Percentiles rank a stretch among this genome's conserved stretches.
phyloP scores from a whole-genome alignment of 1,284 basidiomycete genomes.

The Schizophyllum commune region DNA sequence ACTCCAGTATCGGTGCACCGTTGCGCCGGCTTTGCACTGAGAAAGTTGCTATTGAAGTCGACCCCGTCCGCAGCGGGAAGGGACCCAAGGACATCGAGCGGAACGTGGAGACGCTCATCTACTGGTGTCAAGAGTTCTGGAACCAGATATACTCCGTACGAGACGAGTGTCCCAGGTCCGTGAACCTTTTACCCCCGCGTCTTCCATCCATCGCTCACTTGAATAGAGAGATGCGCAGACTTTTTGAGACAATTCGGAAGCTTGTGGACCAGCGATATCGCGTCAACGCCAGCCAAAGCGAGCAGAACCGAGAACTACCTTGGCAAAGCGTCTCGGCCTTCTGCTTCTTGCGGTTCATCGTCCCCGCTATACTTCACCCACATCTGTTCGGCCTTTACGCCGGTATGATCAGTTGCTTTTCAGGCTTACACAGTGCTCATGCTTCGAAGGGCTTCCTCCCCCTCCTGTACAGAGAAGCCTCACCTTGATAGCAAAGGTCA shows the following conservation, averaged over 20 bases:
- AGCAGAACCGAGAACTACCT: constrained; percentile 48
- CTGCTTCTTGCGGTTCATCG: constrained; percentile 78
- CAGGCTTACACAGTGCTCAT: constrained; percentile 3
- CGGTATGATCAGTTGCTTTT: constrained; percentile 33
- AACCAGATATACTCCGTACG: constrained; percentile 67
- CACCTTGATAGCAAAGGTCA: constrained; percentile 70
- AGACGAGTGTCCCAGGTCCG: constrained; percentile 68
- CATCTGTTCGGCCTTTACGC: constrained; percentile 69
- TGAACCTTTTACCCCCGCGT: constrained; percentile 10
- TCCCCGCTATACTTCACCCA: constrained; percentile 72
- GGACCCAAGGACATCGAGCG: constrained; percentile 53
- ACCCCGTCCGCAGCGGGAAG: constrained; percentile 57
- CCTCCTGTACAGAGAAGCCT: constrained; percentile 62
- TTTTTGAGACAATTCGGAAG: constrained; percentile 66
- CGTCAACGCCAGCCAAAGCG: constrained; percentile 26
- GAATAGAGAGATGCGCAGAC: constrained; percentile 61
- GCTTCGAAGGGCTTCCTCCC: constrained; percentile 49
- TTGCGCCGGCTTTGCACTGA: constrained; percentile 64
- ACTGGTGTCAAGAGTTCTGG: constrained; percentile 77
- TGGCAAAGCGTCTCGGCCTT: constrained; percentile 82
- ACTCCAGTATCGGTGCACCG: constrained; percentile 63
- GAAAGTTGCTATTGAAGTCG: constrained; percentile 70
- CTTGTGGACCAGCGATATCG: constrained; percentile 62
- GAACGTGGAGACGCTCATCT: constrained; percentile 61
- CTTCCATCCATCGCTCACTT: constrained; percentile 4